phyloP scores from a whole-genome alignment of 2,329 filamentous ascomycete genomes.

The Ceratocystiopsis brevicomis region DNA sequence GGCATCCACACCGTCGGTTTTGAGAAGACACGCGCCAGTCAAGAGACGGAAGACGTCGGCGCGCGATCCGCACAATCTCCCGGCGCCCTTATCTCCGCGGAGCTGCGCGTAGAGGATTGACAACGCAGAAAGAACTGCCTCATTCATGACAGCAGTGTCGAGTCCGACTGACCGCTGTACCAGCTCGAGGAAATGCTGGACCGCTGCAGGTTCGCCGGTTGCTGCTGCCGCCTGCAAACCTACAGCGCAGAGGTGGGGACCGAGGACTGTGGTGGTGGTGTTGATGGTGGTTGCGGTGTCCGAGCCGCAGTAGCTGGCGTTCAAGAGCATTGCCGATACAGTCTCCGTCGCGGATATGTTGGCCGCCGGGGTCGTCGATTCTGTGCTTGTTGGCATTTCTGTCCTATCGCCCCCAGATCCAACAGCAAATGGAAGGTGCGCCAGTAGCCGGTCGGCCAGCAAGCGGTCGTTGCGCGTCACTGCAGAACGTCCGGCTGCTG shows the following conservation, averaged over 20 bases:
- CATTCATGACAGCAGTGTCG: not conserved
- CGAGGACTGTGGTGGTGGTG: no score
- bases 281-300: no score
- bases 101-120: not conserved
- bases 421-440: no score
- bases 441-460: no score
- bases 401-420: no score
- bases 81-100: not conserved
- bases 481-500: no score
- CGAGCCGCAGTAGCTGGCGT: conserved; percentile 13
- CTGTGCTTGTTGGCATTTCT: no score
- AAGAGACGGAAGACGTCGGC: conserved; percentile 9
- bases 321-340: conserved; percentile 20
- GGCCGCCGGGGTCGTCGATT: no score
- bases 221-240: conserved; percentile 8
- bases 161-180: conserved; percentile 1
- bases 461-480: no score
- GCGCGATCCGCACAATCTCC: not conserved
- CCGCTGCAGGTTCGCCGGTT: conserved; percentile 4
- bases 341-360: not conserved
- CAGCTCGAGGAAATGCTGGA: conserved; percentile 9
- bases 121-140: not conserved
- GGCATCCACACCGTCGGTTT: no score
- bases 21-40: conserved; percentile 4
- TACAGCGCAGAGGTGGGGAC: conserved; percentile 5